Evolutionary conservation across 2,329 filamentous ascomycete species (phyloP).

Genomic region (Sarocladium kiliense): DNA sequence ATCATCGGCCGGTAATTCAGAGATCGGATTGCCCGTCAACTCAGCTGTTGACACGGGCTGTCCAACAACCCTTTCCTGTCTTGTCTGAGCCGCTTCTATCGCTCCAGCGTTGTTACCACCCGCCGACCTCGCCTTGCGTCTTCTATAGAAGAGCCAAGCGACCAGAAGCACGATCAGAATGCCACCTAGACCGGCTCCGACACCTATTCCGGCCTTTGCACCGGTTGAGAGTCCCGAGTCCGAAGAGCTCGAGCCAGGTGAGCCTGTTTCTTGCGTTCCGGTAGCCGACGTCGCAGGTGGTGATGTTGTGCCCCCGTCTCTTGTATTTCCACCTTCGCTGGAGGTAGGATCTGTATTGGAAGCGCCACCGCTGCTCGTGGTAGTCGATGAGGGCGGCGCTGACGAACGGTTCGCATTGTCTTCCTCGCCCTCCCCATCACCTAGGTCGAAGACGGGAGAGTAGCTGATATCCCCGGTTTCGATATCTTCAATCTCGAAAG

Average conservation of each 20-base stretch:
- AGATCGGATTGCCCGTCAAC: neutral
- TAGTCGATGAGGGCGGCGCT: neutral
- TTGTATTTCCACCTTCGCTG: neutral
- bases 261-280: neutral
- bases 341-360: neutral
- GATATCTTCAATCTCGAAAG: neutral
- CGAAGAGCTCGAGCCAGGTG: neutral
- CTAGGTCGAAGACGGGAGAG: neutral
- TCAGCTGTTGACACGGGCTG: neutral
- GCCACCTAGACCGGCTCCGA: neutral
- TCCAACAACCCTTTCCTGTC: neutral
- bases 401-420: neutral
- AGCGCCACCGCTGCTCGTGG: neutral
- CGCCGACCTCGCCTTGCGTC: neutral
- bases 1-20: neutral
- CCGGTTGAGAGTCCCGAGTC: neutral
- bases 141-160: neutral
- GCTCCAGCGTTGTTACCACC: neutral
- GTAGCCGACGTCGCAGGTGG: neutral
- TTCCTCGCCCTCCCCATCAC: neutral
- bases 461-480: neutral
- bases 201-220: neutral
- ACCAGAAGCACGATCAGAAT: neutral
- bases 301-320: neutral
- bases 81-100: neutral